Conservation (phyloP, 2,329 filamentous ascomycete genomes). For the Penicillium sp. region DNA sequence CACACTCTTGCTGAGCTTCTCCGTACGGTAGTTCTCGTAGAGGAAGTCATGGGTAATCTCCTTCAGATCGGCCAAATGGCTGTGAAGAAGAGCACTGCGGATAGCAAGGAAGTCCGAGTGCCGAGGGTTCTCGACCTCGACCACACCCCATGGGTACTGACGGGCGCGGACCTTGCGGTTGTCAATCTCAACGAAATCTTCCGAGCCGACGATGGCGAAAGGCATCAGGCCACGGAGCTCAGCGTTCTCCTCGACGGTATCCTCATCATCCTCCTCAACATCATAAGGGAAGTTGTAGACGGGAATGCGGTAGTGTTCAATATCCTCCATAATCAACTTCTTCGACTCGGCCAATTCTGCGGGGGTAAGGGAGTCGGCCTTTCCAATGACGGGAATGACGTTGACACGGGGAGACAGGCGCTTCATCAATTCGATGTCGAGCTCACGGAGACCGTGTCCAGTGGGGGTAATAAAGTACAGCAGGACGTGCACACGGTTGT, state of each 20-base stretch:
- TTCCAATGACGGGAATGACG: conserved; percentile 97
- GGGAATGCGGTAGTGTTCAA: conserved; percentile 98
- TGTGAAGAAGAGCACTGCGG: conserved; percentile 92
- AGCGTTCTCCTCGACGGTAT: conserved; percentile 98
- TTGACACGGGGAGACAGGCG: conserved; percentile 97
- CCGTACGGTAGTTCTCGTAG: conserved; percentile 99
- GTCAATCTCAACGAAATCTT: conserved; percentile 91
- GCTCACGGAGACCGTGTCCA: conserved; percentile 93
- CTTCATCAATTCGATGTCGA: conserved; percentile 99
- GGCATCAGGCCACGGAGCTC: conserved; percentile 97
- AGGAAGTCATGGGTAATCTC: conserved; percentile 99
- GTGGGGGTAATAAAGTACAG: conserved; percentile 99
- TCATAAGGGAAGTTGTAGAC: conserved; percentile 99
- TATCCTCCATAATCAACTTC: conserved; percentile 99
- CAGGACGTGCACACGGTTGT: conserved; percentile 97
- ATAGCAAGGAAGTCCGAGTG: conserved; percentile 99
- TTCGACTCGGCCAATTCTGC: conserved; percentile 97
- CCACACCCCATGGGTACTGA: conserved; percentile 98
- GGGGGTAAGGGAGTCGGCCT: conserved; percentile 94
- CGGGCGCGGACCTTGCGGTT: conserved; percentile 89
- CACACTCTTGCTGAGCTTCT: conserved; percentile 99
- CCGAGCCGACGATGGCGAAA: conserved; percentile 96
- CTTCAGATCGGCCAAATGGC: conserved; percentile 96
- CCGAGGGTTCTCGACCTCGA: conserved; percentile 98
- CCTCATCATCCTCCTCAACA: conserved; percentile 98